A percentile compares a stretch with the other conserved stretches of the same genome.
phyloP scores from a whole-genome alignment of 1,284 basidiomycete genomes.

The Abortiporus biennis region DNA sequence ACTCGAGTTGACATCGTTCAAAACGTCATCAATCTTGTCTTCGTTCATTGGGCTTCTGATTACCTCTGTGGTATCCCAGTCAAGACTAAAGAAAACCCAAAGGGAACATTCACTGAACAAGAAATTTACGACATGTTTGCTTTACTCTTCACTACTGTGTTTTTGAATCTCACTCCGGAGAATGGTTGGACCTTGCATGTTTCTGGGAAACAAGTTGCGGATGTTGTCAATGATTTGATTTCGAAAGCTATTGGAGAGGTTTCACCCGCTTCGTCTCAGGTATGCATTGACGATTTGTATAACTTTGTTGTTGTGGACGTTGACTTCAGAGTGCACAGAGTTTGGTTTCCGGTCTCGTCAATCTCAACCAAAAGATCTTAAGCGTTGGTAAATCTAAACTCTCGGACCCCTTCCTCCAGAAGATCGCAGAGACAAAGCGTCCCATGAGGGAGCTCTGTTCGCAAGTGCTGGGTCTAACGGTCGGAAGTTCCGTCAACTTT shows the following conservation, averaged over 20 bases:
- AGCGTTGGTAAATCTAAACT: no score
- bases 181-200: slow-evolving; percentile 56
- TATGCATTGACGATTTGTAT: slow-evolving; percentile 17
- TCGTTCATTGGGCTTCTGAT: slow-evolving; percentile 60
- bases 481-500: slow-evolving; percentile 41
- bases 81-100: slow-evolving; percentile 40
- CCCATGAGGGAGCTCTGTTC: slow-evolving; percentile 37
- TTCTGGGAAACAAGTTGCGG: slow-evolving; percentile 33
- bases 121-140: slow-evolving; percentile 36
- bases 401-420: slow-evolving; percentile 36
- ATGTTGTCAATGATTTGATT: slow-evolving; percentile 34
- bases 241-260: slow-evolving; percentile 32
- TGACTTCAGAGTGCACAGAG: no score
- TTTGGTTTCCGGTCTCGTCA: no score
- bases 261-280: slow-evolving; percentile 11
- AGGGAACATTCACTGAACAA: slow-evolving; percentile 45
- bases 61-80: slow-evolving; percentile 58
- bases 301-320: no score
- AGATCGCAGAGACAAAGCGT: slow-evolving; percentile 34
- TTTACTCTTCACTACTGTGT: slow-evolving; percentile 54
- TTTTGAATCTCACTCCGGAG: slow-evolving; percentile 46
- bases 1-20: slow-evolving; percentile 61
- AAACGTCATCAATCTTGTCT: slow-evolving; percentile 66
- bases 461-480: slow-evolving; percentile 41
- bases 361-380: no score